phyloP scores from a whole-genome alignment of 176 grass and related monocot genomes.

The Zea luxurians region DNA sequence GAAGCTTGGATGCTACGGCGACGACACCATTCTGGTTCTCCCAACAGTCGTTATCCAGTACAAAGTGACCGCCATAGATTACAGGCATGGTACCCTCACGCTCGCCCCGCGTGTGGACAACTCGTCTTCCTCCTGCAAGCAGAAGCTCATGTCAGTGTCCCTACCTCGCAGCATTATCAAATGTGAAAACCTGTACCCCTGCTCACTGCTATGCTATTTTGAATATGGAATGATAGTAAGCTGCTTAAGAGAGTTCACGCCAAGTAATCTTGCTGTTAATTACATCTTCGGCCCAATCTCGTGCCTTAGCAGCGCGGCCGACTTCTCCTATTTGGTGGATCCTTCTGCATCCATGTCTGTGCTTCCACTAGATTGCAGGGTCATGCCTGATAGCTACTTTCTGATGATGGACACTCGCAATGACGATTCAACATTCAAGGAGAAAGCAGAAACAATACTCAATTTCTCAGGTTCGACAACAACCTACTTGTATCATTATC shows the following conservation, averaged over 20 bases:
- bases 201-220: background rate
- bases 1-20: slow-evolving; percentile 40
- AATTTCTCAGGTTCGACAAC: background rate
- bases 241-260: slow-evolving; percentile 25
- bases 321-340: background rate
- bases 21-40: slow-evolving; percentile 45
- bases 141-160: slow-evolving; percentile 15
- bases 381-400: background rate
- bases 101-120: background rate
- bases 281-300: background rate
- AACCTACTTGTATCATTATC: background rate
- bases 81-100: background rate
- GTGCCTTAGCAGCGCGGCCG: background rate
- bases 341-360: background rate
- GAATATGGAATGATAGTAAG: background rate
- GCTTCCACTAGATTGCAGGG: slow-evolving; percentile 10
- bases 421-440: background rate
- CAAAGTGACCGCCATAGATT: slow-evolving; percentile 45
- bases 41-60: background rate
- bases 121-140: slow-evolving; percentile 11
- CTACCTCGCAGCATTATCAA: background rate
- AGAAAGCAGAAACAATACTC: background rate
- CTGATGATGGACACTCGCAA: rapidly evolving
- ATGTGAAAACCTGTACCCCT: background rate
- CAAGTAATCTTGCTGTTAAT: background rate